Conservation (phyloP, 208 protist genomes). For the Phytomonas sp. region DNA sequence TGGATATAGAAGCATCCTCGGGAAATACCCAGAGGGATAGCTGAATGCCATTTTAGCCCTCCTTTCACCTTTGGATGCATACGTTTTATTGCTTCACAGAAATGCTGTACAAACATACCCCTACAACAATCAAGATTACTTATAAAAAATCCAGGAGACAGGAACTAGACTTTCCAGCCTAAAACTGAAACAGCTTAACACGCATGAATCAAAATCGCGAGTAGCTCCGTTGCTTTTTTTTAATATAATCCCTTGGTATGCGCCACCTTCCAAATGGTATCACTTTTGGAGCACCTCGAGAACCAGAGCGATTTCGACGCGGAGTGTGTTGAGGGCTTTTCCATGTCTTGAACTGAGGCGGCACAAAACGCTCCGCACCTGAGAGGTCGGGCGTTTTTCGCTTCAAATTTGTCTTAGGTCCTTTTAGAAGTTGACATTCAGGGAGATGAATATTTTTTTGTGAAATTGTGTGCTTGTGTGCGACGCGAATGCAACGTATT, state of each 20-base stretch:
- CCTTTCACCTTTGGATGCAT: not conserved
- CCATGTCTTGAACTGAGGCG: constrained; percentile 72
- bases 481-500: constrained; percentile 40
- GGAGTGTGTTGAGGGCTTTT: constrained; percentile 33
- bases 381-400: constrained; percentile 27
- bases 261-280: constrained; percentile 60
- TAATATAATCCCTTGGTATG: constrained; percentile 77
- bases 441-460: constrained; percentile 1
- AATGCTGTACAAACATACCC: not conserved
- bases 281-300: constrained; percentile 14
- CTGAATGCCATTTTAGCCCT: not conserved
- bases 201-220: constrained; percentile 10
- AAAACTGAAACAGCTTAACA: not conserved
- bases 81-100: not conserved
- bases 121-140: not conserved
- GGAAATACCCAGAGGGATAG: not conserved
- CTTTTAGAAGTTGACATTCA: constrained; percentile 32
- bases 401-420: constrained; percentile 23
- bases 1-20: not conserved
- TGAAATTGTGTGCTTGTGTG: constrained; percentile 29
- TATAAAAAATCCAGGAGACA: constrained; percentile 1
- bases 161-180: not conserved
- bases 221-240: constrained; percentile 45
- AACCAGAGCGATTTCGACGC: constrained; percentile 23
- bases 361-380: constrained; percentile 51